Base-by-base conservation (phyloP, 2,329 filamentous ascomycete species). In the Cladosporium austrohemisphaericum region DNA sequence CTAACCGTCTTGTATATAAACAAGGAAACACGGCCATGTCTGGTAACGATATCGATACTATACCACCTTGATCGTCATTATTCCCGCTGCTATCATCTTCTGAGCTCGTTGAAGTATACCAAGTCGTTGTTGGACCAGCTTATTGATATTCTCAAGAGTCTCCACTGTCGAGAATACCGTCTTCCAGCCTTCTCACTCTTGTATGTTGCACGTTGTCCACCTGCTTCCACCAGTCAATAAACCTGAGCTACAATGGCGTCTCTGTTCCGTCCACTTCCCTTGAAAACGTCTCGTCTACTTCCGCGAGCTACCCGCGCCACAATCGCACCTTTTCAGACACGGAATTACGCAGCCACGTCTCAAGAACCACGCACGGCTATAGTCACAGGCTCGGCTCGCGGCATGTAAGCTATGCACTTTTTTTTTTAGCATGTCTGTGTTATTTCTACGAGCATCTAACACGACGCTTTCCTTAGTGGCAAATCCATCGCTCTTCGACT, bases 401-500 rank as follows among this genome's bases (percentile, higher is more conserved):
- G 66, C 47, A 68, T 68, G 57, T 60, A 41, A 46, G 54, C 32
- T 3, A 3, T 6, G n/a, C 4, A 13, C 13, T 14, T 10, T 3
- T 16, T 8, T 19, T 23, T 11, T 10, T 18, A 7, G 4, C 10
- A 35, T n/a, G 23, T 35, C 18, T 31, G 29, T 8, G 14, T 9
- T 11, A n/a, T 18, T 14, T 19, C 14, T 40, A 22, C 18, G 22
- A 40, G 16, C 9, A 4, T 22, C 38, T 19, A 11, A 10, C n/a
- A n/a, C n/a, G n/a, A n/a, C 14, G 20, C 16, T 20, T n/a, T 31
- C 23, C 20, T n/a, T 16, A 82, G 80, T 55, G 81, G 81, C 38
- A 79, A 78, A 57, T 75, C 79, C 16, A 82, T 84, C 46, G 83
- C 81, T 14, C 67, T 83, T 6, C 79, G 83, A 2, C 73, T 86